Evolutionary conservation across 2,329 filamentous ascomycete genomes (phyloP), one percentile per base, ranked within the genome.

Genomic region (Neofusicoccum parvum): DNA sequence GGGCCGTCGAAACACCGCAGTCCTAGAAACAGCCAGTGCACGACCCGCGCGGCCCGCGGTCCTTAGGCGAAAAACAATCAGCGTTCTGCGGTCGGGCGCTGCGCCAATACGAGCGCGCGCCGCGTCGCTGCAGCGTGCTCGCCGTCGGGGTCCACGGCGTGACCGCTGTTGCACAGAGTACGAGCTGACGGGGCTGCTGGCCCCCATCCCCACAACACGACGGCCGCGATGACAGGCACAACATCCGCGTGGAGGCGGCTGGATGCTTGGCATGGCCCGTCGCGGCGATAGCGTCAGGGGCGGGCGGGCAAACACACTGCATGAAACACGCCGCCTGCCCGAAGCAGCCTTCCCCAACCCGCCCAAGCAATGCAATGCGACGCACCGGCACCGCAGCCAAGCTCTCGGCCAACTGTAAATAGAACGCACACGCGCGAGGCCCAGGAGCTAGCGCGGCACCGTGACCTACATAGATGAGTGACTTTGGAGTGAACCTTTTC

Each of bases 281-380:
- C n/a, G 54, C 39, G 39, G 54, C n/a, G 41, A 34, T 59, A 43
- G 56, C 43, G 32, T 46, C 56, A 60, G 43, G 56, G 56, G 56
- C 43, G 41, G 37, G 9, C 41, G 54, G 23, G 54, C 53, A 11
- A 27, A 43, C 20, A 54, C 20, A 39, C 41, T 43, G 54, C 56
- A 37, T 60, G 56, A 60, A 60, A 60, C 56, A 43, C 56, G 56
- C 43, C 32, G 43, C 27, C 41, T 60, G 17, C 56, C 56, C 17
- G 11, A 27, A 48, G 15, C 41, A 36, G 56, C n/a, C 3, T 41
- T 34, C 14, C 54, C 39, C 41, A 23, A 23, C 23, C 23, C 20
- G 41, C 54, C 23, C 17, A 59, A 60, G 37, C 56, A 20, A 46
- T 49, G 41, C 56, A 11, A 48, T 60, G 41, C 54, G 54, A 46